These are phyloP conservation scores for Gracilaria caudata DNA, from an alignment of 23 red algal species.

Conservation along the genomic window DNA sequence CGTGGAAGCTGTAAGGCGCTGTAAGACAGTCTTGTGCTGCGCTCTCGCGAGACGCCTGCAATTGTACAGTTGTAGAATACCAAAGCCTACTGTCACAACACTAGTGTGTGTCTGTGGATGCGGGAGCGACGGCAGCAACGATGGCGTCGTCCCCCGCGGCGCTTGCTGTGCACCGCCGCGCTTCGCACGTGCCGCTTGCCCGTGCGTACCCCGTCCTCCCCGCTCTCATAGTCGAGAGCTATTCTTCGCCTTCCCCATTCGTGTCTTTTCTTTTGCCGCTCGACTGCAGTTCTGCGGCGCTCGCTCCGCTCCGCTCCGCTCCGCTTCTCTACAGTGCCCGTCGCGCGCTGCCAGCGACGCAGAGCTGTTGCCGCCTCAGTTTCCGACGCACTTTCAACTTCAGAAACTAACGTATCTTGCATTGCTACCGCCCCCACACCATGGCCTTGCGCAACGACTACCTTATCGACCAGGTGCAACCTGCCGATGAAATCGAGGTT, in stretches of 20 bases:
- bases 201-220: neutral
- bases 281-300: too few relatives aligned
- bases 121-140: neutral
- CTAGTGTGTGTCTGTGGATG: too few relatives aligned
- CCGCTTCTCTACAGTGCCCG: neutral
- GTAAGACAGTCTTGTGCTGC: neutral
- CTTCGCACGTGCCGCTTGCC: neutral
- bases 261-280: too few relatives aligned
- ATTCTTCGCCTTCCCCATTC: too few relatives aligned
- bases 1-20: neutral
- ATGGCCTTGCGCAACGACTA: slow-evolving; percentile 33
- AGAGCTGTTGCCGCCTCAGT: too few relatives aligned
- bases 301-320: neutral
- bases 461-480: slow-evolving; percentile 40
- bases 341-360: neutral
- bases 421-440: neutral
- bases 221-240: neutral
- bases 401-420: neutral
- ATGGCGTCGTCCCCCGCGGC: neutral
- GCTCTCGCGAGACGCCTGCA: too few relatives aligned
- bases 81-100: too few relatives aligned
- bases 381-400: too few relatives aligned
- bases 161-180: neutral
- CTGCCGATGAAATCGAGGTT: slow-evolving; percentile 57
- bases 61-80: too few relatives aligned